Evolutionary conservation across 176 grass and related monocot genomes (phyloP).

Genomic region (Pharus latifolius): DNA sequence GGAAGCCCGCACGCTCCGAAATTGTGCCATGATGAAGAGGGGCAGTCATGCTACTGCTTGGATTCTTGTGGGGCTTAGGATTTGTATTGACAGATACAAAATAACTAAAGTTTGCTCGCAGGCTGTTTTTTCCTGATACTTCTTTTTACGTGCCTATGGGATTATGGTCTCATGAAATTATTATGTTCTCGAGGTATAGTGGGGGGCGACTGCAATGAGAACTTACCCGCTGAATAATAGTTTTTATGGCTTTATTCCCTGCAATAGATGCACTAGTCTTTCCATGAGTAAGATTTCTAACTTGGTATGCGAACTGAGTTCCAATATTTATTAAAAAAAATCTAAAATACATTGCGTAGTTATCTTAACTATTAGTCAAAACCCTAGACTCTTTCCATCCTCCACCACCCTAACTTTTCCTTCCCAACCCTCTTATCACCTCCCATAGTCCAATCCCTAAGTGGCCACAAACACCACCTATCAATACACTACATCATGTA

Average conservation of each 20-base stretch:
- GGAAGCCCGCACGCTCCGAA: background rate
- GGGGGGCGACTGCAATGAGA: background rate
- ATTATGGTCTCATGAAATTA: background rate
- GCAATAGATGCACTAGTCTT: background rate
- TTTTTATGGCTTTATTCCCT: background rate
- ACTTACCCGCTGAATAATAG: background rate
- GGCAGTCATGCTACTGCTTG: background rate
- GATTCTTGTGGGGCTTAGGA: constrained; percentile 16
- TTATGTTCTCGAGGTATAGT: background rate
- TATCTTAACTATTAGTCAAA: too few species aligned
- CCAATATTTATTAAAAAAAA: too few species aligned
- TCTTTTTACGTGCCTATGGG: constrained; percentile 12
- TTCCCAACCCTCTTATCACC: too few species aligned
- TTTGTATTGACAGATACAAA: constrained; percentile 25
- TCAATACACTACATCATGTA: too few species aligned
- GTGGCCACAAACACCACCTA: too few species aligned
- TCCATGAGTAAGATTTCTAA: background rate
- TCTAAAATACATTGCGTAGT: too few species aligned
- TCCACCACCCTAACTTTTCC: too few species aligned
- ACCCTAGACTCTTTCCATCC: too few species aligned
- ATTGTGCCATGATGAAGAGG: constrained; percentile 8
- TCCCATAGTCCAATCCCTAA: too few species aligned
- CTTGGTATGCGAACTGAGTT: too few species aligned
- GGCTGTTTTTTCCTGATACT: constrained; percentile 3
- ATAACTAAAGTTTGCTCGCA: constrained; percentile 14